These are phyloP conservation scores for Poterioochromonas sp. DNA, from an alignment of 352 stramenopile genomes.

Conservation along the genomic window DNA sequence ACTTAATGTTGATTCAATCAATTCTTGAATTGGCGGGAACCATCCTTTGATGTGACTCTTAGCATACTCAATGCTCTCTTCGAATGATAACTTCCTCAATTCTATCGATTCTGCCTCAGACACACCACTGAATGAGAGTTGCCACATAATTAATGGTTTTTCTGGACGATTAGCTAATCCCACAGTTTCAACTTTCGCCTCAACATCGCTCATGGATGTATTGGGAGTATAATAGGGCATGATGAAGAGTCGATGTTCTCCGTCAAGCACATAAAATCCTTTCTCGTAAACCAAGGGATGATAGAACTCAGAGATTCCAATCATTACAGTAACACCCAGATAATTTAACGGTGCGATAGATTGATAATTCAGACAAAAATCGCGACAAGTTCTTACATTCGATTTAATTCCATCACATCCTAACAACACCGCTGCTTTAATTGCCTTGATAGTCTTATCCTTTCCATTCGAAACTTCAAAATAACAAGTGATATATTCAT, in stretches of 20 bases:
- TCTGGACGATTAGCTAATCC: neutral
- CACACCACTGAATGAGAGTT: conserved; percentile 17
- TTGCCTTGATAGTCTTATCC: neutral
- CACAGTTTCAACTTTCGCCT: neutral
- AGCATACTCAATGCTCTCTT: neutral
- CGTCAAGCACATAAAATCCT: conserved; percentile 35
- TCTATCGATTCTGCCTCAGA: neutral
- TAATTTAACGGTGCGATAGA: neutral
- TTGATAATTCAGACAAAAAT: neutral
- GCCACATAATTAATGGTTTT: conserved; percentile 33
- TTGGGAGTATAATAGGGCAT: conserved; percentile 34
- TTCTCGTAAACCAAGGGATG: conserved; percentile 19
- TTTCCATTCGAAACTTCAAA: neutral
- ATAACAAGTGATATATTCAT: neutral
- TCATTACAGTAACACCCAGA: conserved; percentile 25
- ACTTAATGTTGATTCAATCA: conserved; percentile 19
- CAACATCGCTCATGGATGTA: neutral
- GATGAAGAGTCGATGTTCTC: conserved; percentile 33
- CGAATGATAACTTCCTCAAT: neutral
- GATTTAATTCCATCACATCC: neutral
- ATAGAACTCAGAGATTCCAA: conserved; percentile 15
- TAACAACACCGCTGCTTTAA: neutral
- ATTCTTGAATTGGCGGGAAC: neutral
- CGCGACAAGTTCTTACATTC: neutral
- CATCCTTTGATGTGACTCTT: neutral